Base-by-base conservation (phyloP, 2,329 filamentous ascomycete species). In the Emergomyces africanus region DNA sequence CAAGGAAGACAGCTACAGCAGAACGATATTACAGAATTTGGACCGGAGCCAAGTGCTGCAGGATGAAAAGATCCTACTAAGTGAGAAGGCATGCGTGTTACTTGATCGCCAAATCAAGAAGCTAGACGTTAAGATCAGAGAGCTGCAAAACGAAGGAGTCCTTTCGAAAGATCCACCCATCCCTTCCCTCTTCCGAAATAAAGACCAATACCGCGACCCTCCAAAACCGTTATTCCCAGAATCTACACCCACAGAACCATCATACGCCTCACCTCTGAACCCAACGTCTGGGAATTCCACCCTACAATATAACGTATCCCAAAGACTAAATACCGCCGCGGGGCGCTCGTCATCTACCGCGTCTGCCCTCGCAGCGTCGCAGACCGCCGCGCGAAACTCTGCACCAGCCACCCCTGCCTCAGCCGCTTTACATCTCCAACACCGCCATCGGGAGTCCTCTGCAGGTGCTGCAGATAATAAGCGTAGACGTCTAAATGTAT, bases 101-200 rank as follows among this genome's bases (percentile, higher is more conserved):
- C 75, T 86, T 23, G 83, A 86, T 64, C 79, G 83, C 0, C 82
- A 86, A 61, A 78, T 86, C 63, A 85, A 83, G 69, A 78, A 79
- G 59, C 72, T 86, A 5, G 83, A 86, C 61, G 71, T 83, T 63
- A 83, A 84, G 63, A 78, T 86, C 59, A 77, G 81, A 49, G 80
- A 84, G 61, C 68, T 86, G 44, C 77, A 80, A 57, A 80, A 76
- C 55, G 81, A 83, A 50, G 83, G 83, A 50, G 76, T 83, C 37
- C 78, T 85, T 62, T 76, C 80, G 5, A 76, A 78, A 41, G 83
- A 85, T 60, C 80, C 81, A 54, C 76, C 78, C 41, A 75, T 85
- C 53, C 83, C 83, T 2, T 84, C 81, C 44, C 72, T 86, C 28
- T 75, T 86, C 63, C 41, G 42, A 35, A 74, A 73, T 44, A 76